Percentiles rank a stretch among this genome's conserved stretches.
phyloP scores from a whole-genome alignment of 148 eudicot species.

The Linanthus parryae region DNA sequence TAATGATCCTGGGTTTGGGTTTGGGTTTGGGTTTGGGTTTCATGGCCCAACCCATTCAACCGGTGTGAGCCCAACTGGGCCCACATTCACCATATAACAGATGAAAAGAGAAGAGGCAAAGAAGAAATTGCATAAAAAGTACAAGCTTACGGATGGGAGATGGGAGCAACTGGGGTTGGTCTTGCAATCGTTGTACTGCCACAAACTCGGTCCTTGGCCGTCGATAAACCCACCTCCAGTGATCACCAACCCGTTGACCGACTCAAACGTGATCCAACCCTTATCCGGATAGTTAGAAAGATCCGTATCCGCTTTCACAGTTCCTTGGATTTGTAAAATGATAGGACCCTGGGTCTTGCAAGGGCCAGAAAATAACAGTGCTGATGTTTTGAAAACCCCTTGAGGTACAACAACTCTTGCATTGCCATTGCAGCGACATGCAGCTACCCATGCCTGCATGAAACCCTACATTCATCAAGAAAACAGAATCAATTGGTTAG shows the following conservation, averaged over 20 bases:
- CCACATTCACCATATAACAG: no score
- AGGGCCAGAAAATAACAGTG: conserved; percentile 30
- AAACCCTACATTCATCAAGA: conserved; percentile 19
- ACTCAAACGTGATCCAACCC: conserved; percentile 27
- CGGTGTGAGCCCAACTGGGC: no score
- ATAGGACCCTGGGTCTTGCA: conserved; percentile 26
- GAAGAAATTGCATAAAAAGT: no score
- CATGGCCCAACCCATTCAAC: no score
- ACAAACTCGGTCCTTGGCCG: conserved; percentile 25
- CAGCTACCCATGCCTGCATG: conserved; percentile 33
- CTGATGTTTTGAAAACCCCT: conserved; percentile 22
- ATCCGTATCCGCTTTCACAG: conserved; percentile 26
- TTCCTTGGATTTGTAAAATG: conserved; percentile 22
- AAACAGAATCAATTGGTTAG: neutral
- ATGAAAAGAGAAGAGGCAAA: no score
- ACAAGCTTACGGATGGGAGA: conserved; percentile 37
- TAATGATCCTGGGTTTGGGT: no score
- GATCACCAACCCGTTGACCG: conserved; percentile 20
- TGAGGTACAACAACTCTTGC: conserved; percentile 26
- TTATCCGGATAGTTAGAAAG: conserved; percentile 18
- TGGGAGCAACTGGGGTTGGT: conserved; percentile 16
- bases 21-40: no score
- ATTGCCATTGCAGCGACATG: conserved; percentile 20
- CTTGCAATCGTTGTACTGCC: conserved; percentile 33
- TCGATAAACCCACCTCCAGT: conserved; percentile 30